Evolutionary conservation across 345 rosid species (phyloP).

Genomic region (Hypericum androsaemum): DNA sequence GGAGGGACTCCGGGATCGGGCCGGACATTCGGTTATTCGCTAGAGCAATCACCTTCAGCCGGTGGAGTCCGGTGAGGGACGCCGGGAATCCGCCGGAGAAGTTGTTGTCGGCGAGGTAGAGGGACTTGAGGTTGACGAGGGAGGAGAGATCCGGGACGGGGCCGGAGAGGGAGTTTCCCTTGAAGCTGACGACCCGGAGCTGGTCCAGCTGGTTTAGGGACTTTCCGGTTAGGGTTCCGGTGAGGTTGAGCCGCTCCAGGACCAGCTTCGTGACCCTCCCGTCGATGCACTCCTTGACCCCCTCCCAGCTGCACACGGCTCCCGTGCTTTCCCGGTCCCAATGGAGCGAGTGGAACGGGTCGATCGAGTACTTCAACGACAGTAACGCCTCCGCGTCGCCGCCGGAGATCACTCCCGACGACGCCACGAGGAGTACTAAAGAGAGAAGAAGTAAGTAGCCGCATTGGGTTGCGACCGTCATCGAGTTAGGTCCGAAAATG

Average conservation of each 20-base stretch:
- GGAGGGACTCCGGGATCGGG: slow-evolving; percentile 44
- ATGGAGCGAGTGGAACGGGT: slow-evolving; percentile 44
- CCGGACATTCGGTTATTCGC: slow-evolving; percentile 59
- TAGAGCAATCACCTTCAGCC: slow-evolving; percentile 55
- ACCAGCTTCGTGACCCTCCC: slow-evolving; percentile 85
- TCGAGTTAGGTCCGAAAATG: too few species aligned
- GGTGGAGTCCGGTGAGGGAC: slow-evolving; percentile 55
- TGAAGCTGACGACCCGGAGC: slow-evolving; percentile 82
- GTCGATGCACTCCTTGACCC: slow-evolving; percentile 56
- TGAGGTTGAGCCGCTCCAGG: slow-evolving; percentile 54
- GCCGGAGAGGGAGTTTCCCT: slow-evolving; percentile 73
- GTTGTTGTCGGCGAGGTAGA: slow-evolving; percentile 57
- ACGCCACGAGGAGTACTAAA: too few species aligned
- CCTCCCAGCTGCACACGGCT: slow-evolving; percentile 63
- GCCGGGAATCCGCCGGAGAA: slow-evolving; percentile 70
- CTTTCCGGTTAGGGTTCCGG: slow-evolving; percentile 42
- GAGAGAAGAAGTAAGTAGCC: too few species aligned
- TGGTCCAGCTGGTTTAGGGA: slow-evolving; percentile 60
- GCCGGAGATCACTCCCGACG: slow-evolving; percentile 18
- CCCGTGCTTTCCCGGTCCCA: slow-evolving; percentile 34
- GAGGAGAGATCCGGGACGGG: slow-evolving; percentile 54
- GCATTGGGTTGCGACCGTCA: too few species aligned
- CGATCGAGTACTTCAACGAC: slow-evolving; percentile 54
- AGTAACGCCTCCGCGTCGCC: slow-evolving; percentile 58
- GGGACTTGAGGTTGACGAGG: slow-evolving; percentile 66